These are phyloP conservation scores for Phialocephala sp. DNA, from an alignment of 2,329 filamentous ascomycete species.

Conservation along the genomic window DNA sequence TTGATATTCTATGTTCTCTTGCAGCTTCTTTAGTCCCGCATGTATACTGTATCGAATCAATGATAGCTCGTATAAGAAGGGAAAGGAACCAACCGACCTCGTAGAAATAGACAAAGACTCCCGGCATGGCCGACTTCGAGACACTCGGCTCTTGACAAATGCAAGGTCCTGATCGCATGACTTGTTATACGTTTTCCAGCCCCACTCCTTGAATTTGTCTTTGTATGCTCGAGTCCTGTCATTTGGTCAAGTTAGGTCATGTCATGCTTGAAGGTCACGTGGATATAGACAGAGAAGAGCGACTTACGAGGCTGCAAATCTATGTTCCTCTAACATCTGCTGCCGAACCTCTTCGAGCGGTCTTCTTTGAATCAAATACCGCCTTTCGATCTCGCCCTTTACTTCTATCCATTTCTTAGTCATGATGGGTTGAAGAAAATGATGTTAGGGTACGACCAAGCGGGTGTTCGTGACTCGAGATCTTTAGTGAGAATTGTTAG, in stretches of 20 bases:
- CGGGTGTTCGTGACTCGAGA: too few species aligned
- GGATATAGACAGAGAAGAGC: neutral
- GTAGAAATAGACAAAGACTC: neutral
- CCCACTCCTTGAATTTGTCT: constrained; percentile 19
- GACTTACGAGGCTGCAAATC: constrained; percentile 20
- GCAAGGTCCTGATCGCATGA: neutral
- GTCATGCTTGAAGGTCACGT: neutral
- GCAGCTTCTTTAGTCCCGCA: neutral
- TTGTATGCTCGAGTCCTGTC: constrained; percentile 19
- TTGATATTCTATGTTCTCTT: neutral
- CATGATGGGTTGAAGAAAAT: neutral
- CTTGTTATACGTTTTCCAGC: constrained; percentile 16
- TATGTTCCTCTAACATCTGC: constrained; percentile 9
- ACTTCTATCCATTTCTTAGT: constrained; percentile 22
- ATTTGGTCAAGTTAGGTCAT: constrained; percentile 2
- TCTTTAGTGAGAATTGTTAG: too few species aligned
- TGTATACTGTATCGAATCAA: neutral
- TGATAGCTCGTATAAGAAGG: neutral
- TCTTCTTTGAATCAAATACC: constrained; percentile 15
- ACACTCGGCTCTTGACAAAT: neutral
- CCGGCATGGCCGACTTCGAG: neutral
- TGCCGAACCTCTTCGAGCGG: constrained; percentile 18
- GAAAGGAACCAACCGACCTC: neutral
- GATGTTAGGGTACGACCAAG: too few species aligned
- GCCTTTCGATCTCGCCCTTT: constrained; percentile 10